Evolutionary conservation across 2,329 filamentous ascomycete species (phyloP).

Genomic region (Colletotrichum sp.): DNA sequence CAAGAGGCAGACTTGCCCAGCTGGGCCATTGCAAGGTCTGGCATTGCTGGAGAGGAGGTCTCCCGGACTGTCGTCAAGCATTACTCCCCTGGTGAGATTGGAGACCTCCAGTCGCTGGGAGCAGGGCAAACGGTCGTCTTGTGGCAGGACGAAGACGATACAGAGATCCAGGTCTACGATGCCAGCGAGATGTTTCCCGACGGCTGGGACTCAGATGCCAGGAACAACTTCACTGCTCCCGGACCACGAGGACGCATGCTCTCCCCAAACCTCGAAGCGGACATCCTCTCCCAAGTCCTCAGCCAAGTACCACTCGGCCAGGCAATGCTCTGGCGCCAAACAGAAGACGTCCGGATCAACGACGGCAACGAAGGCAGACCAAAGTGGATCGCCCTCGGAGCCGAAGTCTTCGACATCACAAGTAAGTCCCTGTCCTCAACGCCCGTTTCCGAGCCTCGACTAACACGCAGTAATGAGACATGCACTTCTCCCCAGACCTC

Average conservation of each 20-base stretch:
- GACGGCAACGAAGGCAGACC: not conserved
- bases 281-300: not conserved
- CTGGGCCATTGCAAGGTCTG: not conserved
- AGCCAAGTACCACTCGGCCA: not conserved
- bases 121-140: not conserved
- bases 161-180: not conserved
- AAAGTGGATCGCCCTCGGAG: not conserved
- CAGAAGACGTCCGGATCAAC: not conserved
- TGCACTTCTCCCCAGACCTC: not conserved
- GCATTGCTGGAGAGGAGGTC: not conserved
- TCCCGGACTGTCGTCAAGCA: not conserved
- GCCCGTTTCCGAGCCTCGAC: too few species aligned
- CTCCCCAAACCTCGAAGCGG: accelerated
- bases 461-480: too few species aligned
- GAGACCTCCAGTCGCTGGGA: not conserved
- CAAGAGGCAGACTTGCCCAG: not conserved
- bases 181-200: not conserved
- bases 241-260: not conserved
- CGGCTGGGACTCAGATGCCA: not conserved
- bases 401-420: not conserved
- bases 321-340: not conserved
- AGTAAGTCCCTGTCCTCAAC: too few species aligned
- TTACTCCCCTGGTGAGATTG: not conserved
- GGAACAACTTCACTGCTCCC: not conserved
- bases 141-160: too few species aligned